Base-by-base conservation (phyloP, 2,329 filamentous ascomycete species). In the Scedosporium boydii region DNA sequence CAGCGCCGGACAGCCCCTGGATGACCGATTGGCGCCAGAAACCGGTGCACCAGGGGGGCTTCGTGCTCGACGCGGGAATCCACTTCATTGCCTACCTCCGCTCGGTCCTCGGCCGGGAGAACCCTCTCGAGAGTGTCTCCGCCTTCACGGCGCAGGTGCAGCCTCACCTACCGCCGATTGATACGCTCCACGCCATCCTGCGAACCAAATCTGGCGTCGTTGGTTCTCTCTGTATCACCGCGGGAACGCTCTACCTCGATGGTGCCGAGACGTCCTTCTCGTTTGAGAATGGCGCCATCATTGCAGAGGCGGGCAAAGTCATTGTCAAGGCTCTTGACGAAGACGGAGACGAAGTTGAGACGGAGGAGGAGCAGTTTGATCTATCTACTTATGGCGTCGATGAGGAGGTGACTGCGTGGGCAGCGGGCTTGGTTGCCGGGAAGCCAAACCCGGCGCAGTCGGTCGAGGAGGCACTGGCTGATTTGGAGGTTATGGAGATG, bases 11-110 rank as follows among this genome's bases (percentile, higher is more conserved):
- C 38, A 59, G 38, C 57, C 12, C 78, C 69, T 79, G 76, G 67
- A 74, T 78, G 55, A 83, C 81, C 5, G 66, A 75, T 29, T 83
- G 89, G 89, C 84, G 89, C 62, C 87, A 87, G 71, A 80, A 75
- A 63, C 88, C 89, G 1, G 78, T 82, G 59, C 83, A 90, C 70
- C 88, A 91, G 73, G 89, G 89, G 61, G 89, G 90, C 0, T 92
- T 91, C 70, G 71, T 92, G 61, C 81, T 93, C 2, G 89, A 93
- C 68, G 88, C 84, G 14, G 89, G 89, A 51, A 87, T 93, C 26
- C 89, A 93, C 72, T 86, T 83, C 64, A 77, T 86, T 7, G 89
- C 89, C 9, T 85, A 75, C 0, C 79, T 87, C 59, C 77, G 88
- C 16, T 71, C 82, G 34, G 70, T 92, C 55, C 74, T 91, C 2